Percentiles rank a stretch among this genome's conserved stretches.
Conservation (phyloP, 139 green algal species). For the Yamagishiella unicocca region DNA sequence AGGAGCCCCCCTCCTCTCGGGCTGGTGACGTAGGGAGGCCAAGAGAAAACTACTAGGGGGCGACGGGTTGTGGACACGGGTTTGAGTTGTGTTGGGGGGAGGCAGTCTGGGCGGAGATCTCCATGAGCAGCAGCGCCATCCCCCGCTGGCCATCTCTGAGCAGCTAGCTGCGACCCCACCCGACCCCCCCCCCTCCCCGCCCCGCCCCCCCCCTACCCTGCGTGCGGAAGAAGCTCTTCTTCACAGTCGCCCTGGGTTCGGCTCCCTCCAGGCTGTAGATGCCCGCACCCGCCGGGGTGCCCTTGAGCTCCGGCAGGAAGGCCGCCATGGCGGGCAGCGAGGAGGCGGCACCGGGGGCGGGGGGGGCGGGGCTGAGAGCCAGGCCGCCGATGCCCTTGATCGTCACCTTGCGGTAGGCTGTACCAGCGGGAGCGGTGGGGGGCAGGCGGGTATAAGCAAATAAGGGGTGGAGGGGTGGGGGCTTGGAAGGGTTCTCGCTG, state of each 20-base stretch:
- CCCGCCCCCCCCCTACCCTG: slow-evolving; percentile 40
- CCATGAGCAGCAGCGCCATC: too few relatives aligned
- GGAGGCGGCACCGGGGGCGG: background rate
- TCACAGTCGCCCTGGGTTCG: slow-evolving; percentile 45
- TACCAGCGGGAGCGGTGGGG: background rate
- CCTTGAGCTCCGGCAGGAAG: slow-evolving; percentile 86
- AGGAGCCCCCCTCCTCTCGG: too few relatives aligned
- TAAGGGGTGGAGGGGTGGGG: background rate
- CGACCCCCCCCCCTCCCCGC: background rate
- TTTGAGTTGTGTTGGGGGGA: too few relatives aligned
- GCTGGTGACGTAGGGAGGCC: too few relatives aligned
- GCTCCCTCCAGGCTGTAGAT: slow-evolving; percentile 47
- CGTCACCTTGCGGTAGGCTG: slow-evolving; percentile 68
- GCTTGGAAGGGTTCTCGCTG: too few relatives aligned
- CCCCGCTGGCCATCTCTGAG: too few relatives aligned
- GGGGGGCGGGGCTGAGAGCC: slow-evolving; percentile 63
- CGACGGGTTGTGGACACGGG: too few relatives aligned
- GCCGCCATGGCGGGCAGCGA: slow-evolving; percentile 49
- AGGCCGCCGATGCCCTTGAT: slow-evolving; percentile 78
- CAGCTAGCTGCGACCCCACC: too few relatives aligned
- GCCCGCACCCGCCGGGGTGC: slow-evolving; percentile 58
- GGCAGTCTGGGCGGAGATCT: too few relatives aligned
- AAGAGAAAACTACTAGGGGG: too few relatives aligned
- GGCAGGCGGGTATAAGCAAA: background rate
- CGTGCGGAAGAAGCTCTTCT: slow-evolving; percentile 68